Base-by-base conservation (phyloP, 1,284 basidiomycete species). In the Cryptococcus neoformans region DNA sequence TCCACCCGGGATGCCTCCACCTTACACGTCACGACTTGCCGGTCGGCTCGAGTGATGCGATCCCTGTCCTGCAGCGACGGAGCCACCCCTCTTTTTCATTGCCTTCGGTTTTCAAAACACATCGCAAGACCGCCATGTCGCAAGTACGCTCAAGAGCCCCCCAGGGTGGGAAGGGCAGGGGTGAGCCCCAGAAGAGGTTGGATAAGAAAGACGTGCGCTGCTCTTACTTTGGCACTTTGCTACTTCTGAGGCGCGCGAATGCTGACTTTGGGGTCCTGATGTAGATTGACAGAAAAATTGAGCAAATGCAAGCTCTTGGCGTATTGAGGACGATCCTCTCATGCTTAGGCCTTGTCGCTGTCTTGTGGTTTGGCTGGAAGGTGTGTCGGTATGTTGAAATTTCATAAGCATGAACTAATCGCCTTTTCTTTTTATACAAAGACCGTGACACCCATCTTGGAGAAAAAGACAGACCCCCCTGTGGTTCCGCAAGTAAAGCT, bases 331-430 rank as follows among this genome's bases (percentile, higher is more conserved):
- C 54, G 5, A 7, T 56, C 4, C 44, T 62, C 5, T 58, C 60
- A 16, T 21, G 47, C 28, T 39, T 56, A 35, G 62, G 62, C 0
- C 21, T 63, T 45, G 36, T 51, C 12, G 55, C 58, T n/a, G 62
- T 63, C 17, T 17, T 39, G 49, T 63, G 56, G 56, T 60, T 63
- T 36, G 56, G 58, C 10, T 57, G 55, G 44, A 60, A 56, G 49
- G 62, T 63, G 38, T 42, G 55, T 40, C 21, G 10, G 16, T 28
- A 44, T 3, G 2, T 44, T 39, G 12, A 12, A n/a, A 41, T 11
- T 36, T 40, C 38, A 34, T 14, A 40, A 38, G 42, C 50, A 14
- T n/a, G 35, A 6, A 38, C 38, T 50, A 17, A 35, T 21, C 38
- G 6, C n/a, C 34, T 21, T 37, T 6, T 41, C 21, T 35, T 10